phyloP scores from a whole-genome alignment of 2,329 filamentous ascomycete species.

The Pseudogymnoascus sp. region DNA sequence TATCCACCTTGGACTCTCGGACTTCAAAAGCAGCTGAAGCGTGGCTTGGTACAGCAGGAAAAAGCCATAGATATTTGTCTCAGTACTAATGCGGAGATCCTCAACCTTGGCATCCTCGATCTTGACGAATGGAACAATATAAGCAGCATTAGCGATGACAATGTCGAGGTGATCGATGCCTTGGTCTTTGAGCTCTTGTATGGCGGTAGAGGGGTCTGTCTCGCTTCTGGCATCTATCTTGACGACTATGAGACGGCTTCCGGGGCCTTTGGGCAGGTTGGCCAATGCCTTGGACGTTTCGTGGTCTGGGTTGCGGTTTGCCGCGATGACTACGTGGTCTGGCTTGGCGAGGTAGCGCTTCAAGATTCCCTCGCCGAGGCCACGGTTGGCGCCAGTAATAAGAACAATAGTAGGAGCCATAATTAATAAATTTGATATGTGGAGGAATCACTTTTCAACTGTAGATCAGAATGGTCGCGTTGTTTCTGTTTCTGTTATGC shows the following conservation, averaged over 20 bases:
- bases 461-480: background rate
- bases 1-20: conserved; percentile 26
- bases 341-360: conserved; percentile 29
- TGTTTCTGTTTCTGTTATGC: background rate
- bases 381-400: conserved; percentile 29
- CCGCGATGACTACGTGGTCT: conserved; percentile 31
- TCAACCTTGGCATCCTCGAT: conserved; percentile 27
- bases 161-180: conserved; percentile 30
- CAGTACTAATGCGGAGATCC: conserved; percentile 22
- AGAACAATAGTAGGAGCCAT: conserved; percentile 18
- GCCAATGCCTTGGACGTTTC: conserved; percentile 25
- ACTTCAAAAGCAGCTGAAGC: conserved; percentile 27
- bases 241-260: conserved; percentile 27
- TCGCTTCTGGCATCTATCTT: conserved; percentile 26
- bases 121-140: conserved; percentile 16
- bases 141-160: conserved; percentile 32
- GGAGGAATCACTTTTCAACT: background rate
- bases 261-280: conserved; percentile 21
- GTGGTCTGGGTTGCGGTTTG: conserved; percentile 27
- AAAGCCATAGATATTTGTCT: conserved; percentile 27
- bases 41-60: conserved; percentile 29
- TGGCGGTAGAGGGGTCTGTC: conserved; percentile 23
- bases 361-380: conserved; percentile 24
- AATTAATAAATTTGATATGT: background rate
- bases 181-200: conserved; percentile 21